Evolutionary conservation across 2,329 filamentous ascomycete genomes (phyloP), one percentile per base, ranked within the genome.

Genomic region (Drechslera avenae): DNA sequence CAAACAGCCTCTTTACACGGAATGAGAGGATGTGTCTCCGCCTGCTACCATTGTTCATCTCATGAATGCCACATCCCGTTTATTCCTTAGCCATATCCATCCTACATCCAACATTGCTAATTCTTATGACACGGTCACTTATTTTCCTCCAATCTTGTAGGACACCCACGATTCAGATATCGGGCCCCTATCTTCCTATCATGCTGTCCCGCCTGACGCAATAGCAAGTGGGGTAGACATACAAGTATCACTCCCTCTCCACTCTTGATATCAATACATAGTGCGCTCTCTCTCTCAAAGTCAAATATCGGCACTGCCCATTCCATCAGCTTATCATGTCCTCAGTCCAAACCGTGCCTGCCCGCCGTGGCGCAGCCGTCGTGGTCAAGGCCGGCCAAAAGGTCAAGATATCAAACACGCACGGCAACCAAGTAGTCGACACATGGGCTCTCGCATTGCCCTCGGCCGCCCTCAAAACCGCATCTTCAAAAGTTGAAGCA

Each of bases 351-450:
- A 69, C 62, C 48, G 68, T 80, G 28, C 76, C 75, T 31, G 77
- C 78, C 19, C 75, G 78, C 39, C 74, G 73, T 50, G 75, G 75
- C 66, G 73, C 74, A 18, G 76, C 76, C 46, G 69, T 77, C 13
- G 42, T 66, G 13, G 59, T 79, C 35, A 57, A 57, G 14, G 46
- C 59, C 5, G 68, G 69, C 26, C 76, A 80, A 53, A 71, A 66
- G 32, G 68, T 80, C 54, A 78, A 75, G 49, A 71, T 80, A 48
- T 74, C 71, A 60, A 80, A 81, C 62, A 79, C 77, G 1, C 63
- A 75, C 49, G 79, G 78, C 43, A 76, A 77, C 43, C 78, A 81
- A 64, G 78, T 81, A 16, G 68, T 81, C 33, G 79, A 81, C 57
- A 79, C 78, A 37, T 81, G 76, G 76, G 76, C 76, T 3, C 76